These are phyloP conservation scores for Scenedesmus sp. DNA, from an alignment of 163 green algal genomes.

Conservation along the genomic window DNA sequence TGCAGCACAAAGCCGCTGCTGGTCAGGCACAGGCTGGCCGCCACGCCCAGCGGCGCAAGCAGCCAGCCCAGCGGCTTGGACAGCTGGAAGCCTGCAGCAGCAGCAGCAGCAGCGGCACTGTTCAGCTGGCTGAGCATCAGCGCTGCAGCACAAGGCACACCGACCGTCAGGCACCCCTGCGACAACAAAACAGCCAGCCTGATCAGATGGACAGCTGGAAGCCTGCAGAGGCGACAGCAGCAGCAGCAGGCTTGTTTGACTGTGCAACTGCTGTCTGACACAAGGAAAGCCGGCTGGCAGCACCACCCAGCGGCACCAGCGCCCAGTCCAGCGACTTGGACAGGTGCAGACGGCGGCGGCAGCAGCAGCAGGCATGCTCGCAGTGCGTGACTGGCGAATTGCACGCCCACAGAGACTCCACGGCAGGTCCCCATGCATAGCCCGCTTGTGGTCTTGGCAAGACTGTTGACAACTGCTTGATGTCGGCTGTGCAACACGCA, in stretches of 20 bases:
- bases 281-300: no score
- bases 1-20: conserved; percentile 75
- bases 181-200: conserved; percentile 58
- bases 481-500: no score
- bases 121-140: background rate
- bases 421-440: no score
- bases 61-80: conserved; percentile 42
- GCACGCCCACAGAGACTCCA: no score
- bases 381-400: no score
- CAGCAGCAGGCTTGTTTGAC: background rate
- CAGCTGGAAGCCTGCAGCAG: conserved; percentile 64
- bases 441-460: no score
- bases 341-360: no score
- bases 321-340: no score
- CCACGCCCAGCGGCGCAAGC: conserved; percentile 67
- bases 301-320: background rate
- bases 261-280: no score
- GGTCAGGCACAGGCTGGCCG: conserved; percentile 63
- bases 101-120: background rate
- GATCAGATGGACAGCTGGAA: background rate
- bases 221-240: background rate
- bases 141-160: conserved; percentile 71
- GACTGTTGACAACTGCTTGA: no score
- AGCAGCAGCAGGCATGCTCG: no score
- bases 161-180: conserved; percentile 64